phyloP scores from a whole-genome alignment of 129 eudicot species.

The Ambrosia artemisiifolia region DNA sequence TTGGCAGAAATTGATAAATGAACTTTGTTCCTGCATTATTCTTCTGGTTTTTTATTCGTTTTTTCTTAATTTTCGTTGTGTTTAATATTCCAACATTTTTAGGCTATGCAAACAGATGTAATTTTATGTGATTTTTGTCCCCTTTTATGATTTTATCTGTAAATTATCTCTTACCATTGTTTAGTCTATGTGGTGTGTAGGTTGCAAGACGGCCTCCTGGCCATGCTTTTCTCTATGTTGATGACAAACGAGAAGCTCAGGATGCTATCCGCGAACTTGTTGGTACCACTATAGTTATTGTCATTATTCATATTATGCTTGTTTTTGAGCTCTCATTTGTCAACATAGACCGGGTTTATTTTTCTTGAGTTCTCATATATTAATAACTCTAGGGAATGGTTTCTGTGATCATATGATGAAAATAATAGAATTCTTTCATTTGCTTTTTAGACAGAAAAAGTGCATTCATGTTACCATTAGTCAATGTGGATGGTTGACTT shows the following conservation, averaged over 20 bases:
- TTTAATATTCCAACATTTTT: not conserved
- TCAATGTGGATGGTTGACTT: no score
- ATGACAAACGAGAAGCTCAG: slow-evolving; percentile 83
- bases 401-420: no score
- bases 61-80: not conserved
- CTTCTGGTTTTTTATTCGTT: not conserved
- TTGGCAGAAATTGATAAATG: not conserved
- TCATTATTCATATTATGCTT: not conserved
- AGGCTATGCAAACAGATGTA: not conserved
- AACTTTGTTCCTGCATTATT: not conserved
- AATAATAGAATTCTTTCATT: no score
- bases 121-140: not conserved
- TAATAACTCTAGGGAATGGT: slow-evolving; percentile 64
- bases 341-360: no score
- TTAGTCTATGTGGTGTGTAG: slow-evolving; percentile 56
- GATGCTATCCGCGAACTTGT: slow-evolving; percentile 91
- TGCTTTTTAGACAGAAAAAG: no score
- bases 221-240: slow-evolving; percentile 88
- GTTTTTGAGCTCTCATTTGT: not conserved
- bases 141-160: no score
- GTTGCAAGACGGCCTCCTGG: slow-evolving; percentile 99
- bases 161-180: not conserved
- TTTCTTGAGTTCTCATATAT: not conserved
- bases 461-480: no score
- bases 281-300: slow-evolving; percentile 40